Evolutionary conservation across 495 filamentous ascomycete genomes (phyloP), one percentile per base, ranked within the genome.

Genomic region (Chlorociboria aeruginascens): DNA sequence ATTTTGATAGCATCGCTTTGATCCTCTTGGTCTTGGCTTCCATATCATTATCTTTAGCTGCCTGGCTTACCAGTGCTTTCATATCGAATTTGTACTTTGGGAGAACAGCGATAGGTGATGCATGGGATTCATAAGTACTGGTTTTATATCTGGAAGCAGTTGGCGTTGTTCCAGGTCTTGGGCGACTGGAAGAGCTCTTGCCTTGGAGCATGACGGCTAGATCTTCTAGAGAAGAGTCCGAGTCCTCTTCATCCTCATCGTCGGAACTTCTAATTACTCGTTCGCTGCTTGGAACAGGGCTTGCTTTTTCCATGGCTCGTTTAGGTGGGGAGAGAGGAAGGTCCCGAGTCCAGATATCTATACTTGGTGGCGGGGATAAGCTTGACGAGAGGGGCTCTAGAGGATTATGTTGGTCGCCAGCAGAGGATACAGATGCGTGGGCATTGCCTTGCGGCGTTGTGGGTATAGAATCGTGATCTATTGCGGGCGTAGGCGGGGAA

Each of bases 21-120:
- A 69, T 56, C 47, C 65, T 66, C 40, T 71, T 70, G 16, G 83
- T 71, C 37, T 67, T 77, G 6, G 70, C 74, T 40, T 84, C 77
- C 2, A 69, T 67, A 29, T 71, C 69, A 12, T 75, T 66, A 42
- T 83, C 74, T 48, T 76, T 67, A 36, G 71, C 67, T 7, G 76
- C 70, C 50, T 78, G 73, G 41, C 71, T 71, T 43, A 85, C 69
- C 13, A 93, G 67, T 2, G 68, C 71, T 40, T 81, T 80, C 13
- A 95, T 59, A 17, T 79, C 78, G 53, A 79, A 83, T 52, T 74
- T 82, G 54, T 84, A 82, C 53, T 74, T 79, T 12, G 72, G 70
- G 12, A 68, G 62, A 37, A 69, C 63, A 0, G 69, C 66, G 37
- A 73, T 46, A 13, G 70, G 64, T 0, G 71, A 75, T 3, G 60